Conservation (phyloP, 495 filamentous ascomycete genomes). For the Aspergillus panamensis region DNA sequence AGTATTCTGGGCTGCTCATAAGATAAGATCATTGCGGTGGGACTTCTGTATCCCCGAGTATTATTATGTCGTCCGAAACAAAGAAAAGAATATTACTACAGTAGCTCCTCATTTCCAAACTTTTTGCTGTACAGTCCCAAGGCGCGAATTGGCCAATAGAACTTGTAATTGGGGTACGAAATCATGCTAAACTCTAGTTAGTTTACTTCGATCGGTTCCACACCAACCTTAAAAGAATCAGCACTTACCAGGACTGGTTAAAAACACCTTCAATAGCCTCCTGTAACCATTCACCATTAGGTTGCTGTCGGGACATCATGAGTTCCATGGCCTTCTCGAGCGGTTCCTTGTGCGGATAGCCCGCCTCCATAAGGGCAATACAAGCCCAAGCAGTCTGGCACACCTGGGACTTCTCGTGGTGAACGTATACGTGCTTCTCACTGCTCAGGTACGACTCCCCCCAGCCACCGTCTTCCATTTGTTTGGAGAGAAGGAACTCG, state of each 20-base stretch:
- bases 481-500: constrained; percentile 77
- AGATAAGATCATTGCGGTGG: too few relatives aligned
- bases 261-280: constrained; percentile 97
- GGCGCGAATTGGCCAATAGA: constrained; percentile 91
- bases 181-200: constrained; percentile 76
- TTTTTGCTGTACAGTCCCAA: constrained; percentile 79
- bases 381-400: constrained; percentile 91
- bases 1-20: too few relatives aligned
- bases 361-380: constrained; percentile 79
- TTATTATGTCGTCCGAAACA: neutral
- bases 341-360: constrained; percentile 71
- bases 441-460: constrained; percentile 88
- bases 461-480: constrained; percentile 90
- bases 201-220: constrained; percentile 57
- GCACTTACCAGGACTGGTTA: constrained; percentile 86
- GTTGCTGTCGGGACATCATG: constrained; percentile 78
- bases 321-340: constrained; percentile 73
- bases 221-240: neutral
- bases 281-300: constrained; percentile 91
- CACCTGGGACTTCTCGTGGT: constrained; percentile 69
- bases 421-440: constrained; percentile 55
- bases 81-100: constrained; percentile 18
- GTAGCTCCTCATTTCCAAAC: constrained; percentile 63
- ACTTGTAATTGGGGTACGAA: constrained; percentile 98
- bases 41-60: too few relatives aligned